phyloP scores from a whole-genome alignment of 352 stramenopile genomes.

The Phytophthora macrochlamydospora region DNA sequence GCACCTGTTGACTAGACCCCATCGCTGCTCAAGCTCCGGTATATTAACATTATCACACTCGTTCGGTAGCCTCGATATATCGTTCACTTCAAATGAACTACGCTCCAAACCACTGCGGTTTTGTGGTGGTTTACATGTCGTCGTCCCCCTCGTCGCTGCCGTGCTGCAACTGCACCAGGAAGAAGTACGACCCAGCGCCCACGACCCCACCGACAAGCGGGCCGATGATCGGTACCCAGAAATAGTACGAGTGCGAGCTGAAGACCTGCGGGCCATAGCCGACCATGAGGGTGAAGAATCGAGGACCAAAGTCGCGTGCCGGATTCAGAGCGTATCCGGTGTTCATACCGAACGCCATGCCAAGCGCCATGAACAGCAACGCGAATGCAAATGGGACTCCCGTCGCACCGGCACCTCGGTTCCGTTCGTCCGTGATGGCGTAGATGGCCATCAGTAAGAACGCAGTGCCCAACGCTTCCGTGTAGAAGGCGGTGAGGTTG shows the following conservation, averaged over 20 bases:
- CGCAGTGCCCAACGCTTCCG: conserved; percentile 53
- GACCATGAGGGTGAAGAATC: conserved; percentile 48
- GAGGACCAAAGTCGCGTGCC: conserved; percentile 45
- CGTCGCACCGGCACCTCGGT: conserved; percentile 41
- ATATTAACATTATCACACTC: conserved; percentile 2
- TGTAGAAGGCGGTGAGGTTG: conserved; percentile 54
- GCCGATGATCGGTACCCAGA: conserved; percentile 60
- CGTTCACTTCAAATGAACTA: neutral
- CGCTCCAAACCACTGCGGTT: neutral
- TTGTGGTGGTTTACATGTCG: conserved; percentile 1
- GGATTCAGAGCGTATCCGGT: conserved; percentile 49
- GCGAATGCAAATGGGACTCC: conserved; percentile 45
- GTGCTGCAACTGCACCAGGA: conserved; percentile 61
- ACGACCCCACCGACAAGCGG: conserved; percentile 47
- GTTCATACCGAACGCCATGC: conserved; percentile 60
- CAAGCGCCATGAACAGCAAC: conserved; percentile 56
- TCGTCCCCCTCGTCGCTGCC: conserved; percentile 12
- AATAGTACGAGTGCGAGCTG: conserved; percentile 52
- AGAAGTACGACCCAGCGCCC: conserved; percentile 53
- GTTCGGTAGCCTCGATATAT: neutral
- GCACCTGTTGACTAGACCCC: conserved; percentile 8
- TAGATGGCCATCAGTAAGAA: conserved; percentile 58
- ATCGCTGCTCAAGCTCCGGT: neutral
- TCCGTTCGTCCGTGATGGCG: conserved; percentile 51
- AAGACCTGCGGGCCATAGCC: conserved; percentile 63